Percentiles rank a stretch among this genome's conserved stretches.
phyloP scores from a whole-genome alignment of 306 rosid genomes.

The Gillenia trifoliata region DNA sequence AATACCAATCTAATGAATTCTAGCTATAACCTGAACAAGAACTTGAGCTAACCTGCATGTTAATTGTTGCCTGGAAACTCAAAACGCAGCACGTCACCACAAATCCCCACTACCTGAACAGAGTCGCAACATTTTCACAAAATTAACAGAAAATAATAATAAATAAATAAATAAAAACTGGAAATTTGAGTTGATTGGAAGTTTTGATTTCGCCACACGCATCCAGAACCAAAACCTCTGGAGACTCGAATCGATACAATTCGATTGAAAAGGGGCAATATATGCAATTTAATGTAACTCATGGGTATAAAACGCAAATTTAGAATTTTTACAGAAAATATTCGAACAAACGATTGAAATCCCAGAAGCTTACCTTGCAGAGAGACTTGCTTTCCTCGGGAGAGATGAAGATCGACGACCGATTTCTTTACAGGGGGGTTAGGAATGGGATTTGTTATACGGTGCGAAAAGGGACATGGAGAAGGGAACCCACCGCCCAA shows the following conservation, averaged over 20 bases:
- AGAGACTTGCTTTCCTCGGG: neutral
- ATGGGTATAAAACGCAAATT: neutral
- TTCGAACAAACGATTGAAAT: neutral
- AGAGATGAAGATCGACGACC: neutral
- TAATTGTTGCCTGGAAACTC: constrained; percentile 10
- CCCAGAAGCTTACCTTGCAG: neutral
- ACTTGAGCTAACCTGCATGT: constrained; percentile 52
- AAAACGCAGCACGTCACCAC: neutral
- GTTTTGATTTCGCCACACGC: neutral
- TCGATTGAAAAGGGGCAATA: neutral
- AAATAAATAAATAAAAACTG: neutral
- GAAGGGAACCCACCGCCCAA: neutral
- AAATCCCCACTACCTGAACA: neutral
- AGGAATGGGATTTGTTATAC: neutral
- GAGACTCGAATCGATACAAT: neutral
- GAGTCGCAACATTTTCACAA: neutral
- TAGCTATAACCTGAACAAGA: neutral
- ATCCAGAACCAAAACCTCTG: neutral
- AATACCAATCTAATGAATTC: neutral
- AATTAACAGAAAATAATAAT: neutral
- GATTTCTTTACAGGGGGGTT: neutral
- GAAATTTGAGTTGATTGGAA: neutral
- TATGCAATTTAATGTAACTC: neutral
- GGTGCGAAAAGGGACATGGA: neutral
- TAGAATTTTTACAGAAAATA: neutral